Conservation (phyloP, 1,284 basidiomycete genomes). For the Vanrija pseudolonga region DNA sequence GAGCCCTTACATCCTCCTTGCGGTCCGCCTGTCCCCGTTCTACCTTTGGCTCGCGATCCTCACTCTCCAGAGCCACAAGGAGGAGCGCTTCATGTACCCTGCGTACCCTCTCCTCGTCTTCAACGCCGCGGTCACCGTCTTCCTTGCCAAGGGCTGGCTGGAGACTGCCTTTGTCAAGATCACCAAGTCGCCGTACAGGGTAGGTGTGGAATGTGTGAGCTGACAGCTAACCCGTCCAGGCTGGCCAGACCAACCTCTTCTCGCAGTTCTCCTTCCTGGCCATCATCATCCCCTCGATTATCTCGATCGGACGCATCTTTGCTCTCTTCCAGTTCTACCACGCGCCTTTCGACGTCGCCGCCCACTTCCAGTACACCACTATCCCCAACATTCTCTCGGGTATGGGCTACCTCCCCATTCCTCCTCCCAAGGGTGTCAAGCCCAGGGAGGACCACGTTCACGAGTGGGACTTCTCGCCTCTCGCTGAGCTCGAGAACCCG, state of each 20-base stretch:
- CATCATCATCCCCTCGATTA: constrained; percentile 60
- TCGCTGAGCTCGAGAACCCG: constrained; percentile 60
- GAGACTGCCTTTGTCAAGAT: constrained; percentile 68
- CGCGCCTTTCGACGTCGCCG: constrained; percentile 72
- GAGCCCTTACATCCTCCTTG: constrained; percentile 72
- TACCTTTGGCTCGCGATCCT: constrained; percentile 86
- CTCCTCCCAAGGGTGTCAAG: constrained; percentile 29
- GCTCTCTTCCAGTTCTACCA: constrained; percentile 88
- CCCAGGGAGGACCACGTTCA: constrained; percentile 55
- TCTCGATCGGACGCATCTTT: constrained; percentile 74
- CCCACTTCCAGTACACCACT: constrained; percentile 71
- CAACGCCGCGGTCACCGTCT: constrained; percentile 84
- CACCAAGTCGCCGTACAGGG: constrained; percentile 82
- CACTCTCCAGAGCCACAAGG: constrained; percentile 84
- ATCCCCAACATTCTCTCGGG: constrained; percentile 72
- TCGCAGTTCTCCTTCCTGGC: constrained; percentile 68
- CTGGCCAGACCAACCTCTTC: constrained; percentile 71
- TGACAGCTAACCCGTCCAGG: constrained; percentile 31
- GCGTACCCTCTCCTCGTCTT: constrained; percentile 88
- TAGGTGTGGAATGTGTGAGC: too few relatives aligned
- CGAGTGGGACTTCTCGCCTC: constrained; percentile 65
- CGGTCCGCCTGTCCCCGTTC: constrained; percentile 71
- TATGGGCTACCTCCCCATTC: constrained; percentile 59
- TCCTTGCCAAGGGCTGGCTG: constrained; percentile 77
- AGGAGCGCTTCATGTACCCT: constrained; percentile 97